Conservation (phyloP, 2,329 filamentous ascomycete species). For the Hirsutella thompsonii region DNA sequence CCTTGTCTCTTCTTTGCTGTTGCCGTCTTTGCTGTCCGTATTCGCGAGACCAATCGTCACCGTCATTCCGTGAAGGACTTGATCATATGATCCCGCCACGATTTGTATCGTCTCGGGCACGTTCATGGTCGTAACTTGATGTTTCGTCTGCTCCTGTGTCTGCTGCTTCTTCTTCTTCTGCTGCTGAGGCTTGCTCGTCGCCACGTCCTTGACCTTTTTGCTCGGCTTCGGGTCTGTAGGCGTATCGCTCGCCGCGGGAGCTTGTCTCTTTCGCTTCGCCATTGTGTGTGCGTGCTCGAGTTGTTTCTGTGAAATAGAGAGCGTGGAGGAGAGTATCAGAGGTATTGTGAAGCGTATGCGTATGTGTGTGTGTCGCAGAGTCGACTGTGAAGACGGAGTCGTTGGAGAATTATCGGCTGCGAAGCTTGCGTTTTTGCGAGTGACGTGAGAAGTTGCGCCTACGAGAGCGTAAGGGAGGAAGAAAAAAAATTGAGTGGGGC, state of each 20-base stretch:
- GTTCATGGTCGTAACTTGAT: conserved; percentile 1
- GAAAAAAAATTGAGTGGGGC: conserved; percentile 4
- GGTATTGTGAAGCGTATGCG: too few relatives aligned
- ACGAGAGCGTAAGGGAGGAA: too few relatives aligned
- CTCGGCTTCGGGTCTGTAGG: conserved; percentile 9
- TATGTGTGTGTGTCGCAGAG: too few relatives aligned
- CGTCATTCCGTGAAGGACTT: conserved; percentile 79
- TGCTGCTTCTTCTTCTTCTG: background rate
- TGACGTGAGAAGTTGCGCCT: too few relatives aligned
- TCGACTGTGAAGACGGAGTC: too few relatives aligned
- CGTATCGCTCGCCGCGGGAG: conserved; percentile 13
- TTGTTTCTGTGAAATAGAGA: too few relatives aligned
- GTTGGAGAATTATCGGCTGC: too few relatives aligned
- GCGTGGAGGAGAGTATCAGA: too few relatives aligned
- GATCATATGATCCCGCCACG: conserved; percentile 86
- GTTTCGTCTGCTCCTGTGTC: background rate
- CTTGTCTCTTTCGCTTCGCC: conserved; percentile 37
- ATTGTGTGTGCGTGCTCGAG: conserved; percentile 14
- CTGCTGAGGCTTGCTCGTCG: background rate
- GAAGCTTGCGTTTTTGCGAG: too few relatives aligned
- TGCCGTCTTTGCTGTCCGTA: too few relatives aligned
- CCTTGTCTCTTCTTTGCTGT: too few relatives aligned
- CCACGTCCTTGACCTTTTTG: conserved; percentile 21
- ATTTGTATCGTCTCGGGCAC: conserved; percentile 61
- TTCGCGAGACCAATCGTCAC: conserved; percentile 51